Conservation (phyloP, 805 yeast genomes). For the Teunomyces gatunensis region DNA sequence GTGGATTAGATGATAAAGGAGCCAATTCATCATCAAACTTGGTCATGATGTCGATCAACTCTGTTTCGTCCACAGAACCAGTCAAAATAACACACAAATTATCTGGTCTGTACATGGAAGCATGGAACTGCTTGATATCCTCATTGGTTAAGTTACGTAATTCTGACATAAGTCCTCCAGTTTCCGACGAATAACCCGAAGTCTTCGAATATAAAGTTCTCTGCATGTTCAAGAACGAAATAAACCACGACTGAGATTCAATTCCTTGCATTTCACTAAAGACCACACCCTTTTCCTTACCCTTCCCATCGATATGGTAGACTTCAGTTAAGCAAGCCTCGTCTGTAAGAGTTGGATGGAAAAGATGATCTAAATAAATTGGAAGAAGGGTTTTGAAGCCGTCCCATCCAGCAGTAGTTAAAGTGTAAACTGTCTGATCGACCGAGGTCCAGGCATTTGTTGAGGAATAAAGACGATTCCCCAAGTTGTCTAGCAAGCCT, state of each 20-base stretch:
- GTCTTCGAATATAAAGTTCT: constrained; percentile 50
- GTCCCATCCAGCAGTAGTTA: constrained; percentile 93
- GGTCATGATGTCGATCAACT: constrained; percentile 57
- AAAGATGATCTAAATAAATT: constrained; percentile 82
- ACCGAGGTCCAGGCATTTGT: constrained; percentile 98
- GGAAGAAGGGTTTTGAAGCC: constrained; percentile 86
- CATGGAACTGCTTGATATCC: constrained; percentile 75
- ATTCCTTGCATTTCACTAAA: constrained; percentile 96
- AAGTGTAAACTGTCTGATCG: constrained; percentile 91
- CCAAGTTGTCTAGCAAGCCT: constrained; percentile 83
- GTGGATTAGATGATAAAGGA: constrained; percentile 28
- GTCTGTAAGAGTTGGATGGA: constrained; percentile 83
- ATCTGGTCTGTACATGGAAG: constrained; percentile 69
- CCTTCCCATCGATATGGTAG: constrained; percentile 87
- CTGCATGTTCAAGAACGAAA: constrained; percentile 58
- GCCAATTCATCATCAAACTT: constrained; percentile 61
- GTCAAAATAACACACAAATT: constrained; percentile 79
- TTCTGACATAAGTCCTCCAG: constrained; percentile 85
- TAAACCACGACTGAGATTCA: constrained; percentile 73
- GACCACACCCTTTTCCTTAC: constrained; percentile 93
- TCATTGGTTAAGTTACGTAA: constrained; percentile 71
- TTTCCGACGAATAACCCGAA: constrained; percentile 88
- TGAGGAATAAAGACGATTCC: constrained; percentile 76
- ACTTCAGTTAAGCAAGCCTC: constrained; percentile 93
- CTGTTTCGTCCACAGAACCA: constrained; percentile 81